Conservation (phyloP, 306 rosid species). For the Gillenia trifoliata region DNA sequence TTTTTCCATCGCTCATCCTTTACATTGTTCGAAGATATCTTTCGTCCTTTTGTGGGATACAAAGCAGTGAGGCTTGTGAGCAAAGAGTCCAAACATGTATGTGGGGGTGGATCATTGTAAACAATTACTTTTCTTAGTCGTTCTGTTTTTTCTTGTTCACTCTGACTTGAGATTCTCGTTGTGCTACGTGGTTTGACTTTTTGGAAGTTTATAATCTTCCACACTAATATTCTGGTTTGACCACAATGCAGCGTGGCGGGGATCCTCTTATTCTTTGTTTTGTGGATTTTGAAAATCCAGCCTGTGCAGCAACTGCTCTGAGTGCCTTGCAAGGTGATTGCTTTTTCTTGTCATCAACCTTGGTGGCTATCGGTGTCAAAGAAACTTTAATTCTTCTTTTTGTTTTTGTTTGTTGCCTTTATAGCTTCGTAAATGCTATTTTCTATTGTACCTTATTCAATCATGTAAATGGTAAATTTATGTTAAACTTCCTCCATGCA, state of each 20-base stretch:
- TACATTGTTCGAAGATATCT: conserved; percentile 49
- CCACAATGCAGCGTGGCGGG: conserved; percentile 71
- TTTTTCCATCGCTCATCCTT: conserved; percentile 32
- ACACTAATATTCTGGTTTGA: conserved; percentile 19
- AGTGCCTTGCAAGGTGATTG: conserved; percentile 82
- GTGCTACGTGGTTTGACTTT: not conserved
- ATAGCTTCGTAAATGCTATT: not conserved
- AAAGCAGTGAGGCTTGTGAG: conserved; percentile 87
- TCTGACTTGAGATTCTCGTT: conserved; percentile 4
- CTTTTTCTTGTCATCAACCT: conserved; percentile 12
- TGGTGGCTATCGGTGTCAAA: conserved; percentile 2
- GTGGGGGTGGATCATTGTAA: conserved; percentile 18
- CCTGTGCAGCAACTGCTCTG: conserved; percentile 90
- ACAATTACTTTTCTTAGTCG: not conserved
- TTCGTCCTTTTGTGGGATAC: conserved; percentile 94
- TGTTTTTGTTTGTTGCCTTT: not conserved
- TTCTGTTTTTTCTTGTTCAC: not conserved
- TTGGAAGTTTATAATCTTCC: conserved; percentile 2
- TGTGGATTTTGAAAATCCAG: conserved; percentile 80
- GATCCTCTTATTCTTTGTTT: conserved; percentile 89
- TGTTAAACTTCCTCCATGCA: not conserved
- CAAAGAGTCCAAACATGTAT: conserved; percentile 84
- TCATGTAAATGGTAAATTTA: not conserved
- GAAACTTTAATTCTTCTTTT: not conserved
- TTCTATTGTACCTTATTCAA: not conserved